Base-by-base conservation (phyloP, 2,329 filamentous ascomycete genomes). In the Huntiella abstrusa region DNA sequence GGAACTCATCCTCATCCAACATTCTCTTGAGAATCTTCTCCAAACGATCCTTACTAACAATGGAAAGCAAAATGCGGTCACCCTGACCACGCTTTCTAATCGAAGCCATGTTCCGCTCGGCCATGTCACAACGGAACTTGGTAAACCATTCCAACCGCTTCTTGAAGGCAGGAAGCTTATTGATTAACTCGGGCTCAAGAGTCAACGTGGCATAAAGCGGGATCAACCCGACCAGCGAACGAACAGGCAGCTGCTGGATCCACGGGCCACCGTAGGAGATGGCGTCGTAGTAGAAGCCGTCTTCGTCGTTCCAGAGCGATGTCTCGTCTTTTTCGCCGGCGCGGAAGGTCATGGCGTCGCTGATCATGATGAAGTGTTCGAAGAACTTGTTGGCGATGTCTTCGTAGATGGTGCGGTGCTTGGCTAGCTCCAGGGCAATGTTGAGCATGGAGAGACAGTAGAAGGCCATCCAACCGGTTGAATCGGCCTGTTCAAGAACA, bases 301-400 rank as follows among this genome's bases (percentile, higher is more conserved):
- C 88, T 52, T 93, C 75, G 22, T 95, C 86, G 57, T 95, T 96
- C 88, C 88, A 96, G 5, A 96, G 66, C 33, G 87, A 93, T 57
- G 84, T 76, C 55, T 91, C 83, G 58, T 66, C 78, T 65, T 63
- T 79, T 63, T 62, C 70, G 55, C 65, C 84, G 55, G 70, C 74
- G 63, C 71, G 80, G 70, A 82, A 87, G 0, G 81, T 85, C 88
- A 96, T 95, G 49, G 88, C 91, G 64, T 96, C 91, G 57, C 85
- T 92, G 61, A 96, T 96, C 61, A 95, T 79, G 57, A 96, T 83
- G 64, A 96, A 96, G 58, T 96, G 91, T 65, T 96, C 91, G 56
- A 96, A 96, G 68, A 96, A 96, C 63, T 96, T 96, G 43, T 86
- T 92, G 1, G 88, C 87, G 66, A 96, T 82, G 57, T 96, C 88